phyloP scores from a whole-genome alignment of 1,284 basidiomycete species.

The Binderoboletus segoi region DNA sequence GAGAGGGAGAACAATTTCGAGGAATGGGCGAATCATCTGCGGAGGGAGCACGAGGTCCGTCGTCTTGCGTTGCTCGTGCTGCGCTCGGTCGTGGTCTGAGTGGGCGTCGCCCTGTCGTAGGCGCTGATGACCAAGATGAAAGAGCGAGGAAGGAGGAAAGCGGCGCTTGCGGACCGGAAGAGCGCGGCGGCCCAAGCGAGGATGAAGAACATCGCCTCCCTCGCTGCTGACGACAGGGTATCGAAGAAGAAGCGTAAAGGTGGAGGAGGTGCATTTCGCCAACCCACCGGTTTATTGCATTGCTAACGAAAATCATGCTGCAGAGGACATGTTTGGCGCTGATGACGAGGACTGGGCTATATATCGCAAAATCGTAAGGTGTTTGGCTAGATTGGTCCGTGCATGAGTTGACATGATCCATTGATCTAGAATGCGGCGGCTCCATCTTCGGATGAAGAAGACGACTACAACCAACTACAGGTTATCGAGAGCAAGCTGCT shows the following conservation, averaged over 20 bases:
- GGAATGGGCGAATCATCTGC: slow-evolving; percentile 73
- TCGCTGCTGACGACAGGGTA: slow-evolving; percentile 83
- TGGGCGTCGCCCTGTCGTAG: slow-evolving; percentile 39
- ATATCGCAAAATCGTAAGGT: slow-evolving; percentile 90
- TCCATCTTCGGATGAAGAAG: slow-evolving; percentile 95
- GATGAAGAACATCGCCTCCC: slow-evolving; percentile 95
- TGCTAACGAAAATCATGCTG: slow-evolving; percentile 5
- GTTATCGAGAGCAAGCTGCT: slow-evolving; percentile 83
- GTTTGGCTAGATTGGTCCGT: slow-evolving; percentile 22
- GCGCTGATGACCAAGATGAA: slow-evolving; percentile 83
- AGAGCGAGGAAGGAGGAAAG: slow-evolving; percentile 79
- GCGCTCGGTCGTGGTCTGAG: not conserved
- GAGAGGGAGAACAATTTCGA: slow-evolving; percentile 72
- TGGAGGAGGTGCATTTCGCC: slow-evolving; percentile 60
- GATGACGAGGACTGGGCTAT: slow-evolving; percentile 98
- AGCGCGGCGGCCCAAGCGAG: slow-evolving; percentile 93
- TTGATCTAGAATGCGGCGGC: slow-evolving; percentile 70
- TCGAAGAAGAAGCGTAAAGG: slow-evolving; percentile 81
- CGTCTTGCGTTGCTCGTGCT: not conserved
- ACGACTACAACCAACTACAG: slow-evolving; percentile 77
- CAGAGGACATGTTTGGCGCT: slow-evolving; percentile 93
- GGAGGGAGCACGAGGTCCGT: slow-evolving; percentile 77
- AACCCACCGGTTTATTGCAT: not conserved
- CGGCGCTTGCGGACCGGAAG: slow-evolving; percentile 89
- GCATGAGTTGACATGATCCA: not conserved